Conservation (phyloP, 345 rosid species). For the Reutealis trisperma region DNA sequence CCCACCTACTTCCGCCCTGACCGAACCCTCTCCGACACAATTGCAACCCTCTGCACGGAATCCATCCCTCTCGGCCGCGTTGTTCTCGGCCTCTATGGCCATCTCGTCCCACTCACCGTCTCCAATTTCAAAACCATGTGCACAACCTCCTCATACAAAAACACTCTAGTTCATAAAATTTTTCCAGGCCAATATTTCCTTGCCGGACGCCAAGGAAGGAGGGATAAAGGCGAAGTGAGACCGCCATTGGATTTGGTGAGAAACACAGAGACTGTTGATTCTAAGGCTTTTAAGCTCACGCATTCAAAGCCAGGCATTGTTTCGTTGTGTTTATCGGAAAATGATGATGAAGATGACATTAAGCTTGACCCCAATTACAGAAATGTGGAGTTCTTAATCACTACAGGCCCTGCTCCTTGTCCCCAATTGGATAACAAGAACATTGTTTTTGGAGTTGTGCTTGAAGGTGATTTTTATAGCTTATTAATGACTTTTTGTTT, state of each 20-base stretch:
- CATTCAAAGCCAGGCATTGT: slow-evolving; percentile 70
- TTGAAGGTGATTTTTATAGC: slow-evolving; percentile 53
- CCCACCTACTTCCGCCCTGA: slow-evolving; percentile 70
- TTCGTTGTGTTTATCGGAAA: slow-evolving; percentile 78
- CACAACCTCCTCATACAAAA: slow-evolving; percentile 60
- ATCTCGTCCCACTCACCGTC: slow-evolving; percentile 70
- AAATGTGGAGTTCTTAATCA: slow-evolving; percentile 87
- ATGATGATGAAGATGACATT: slow-evolving; percentile 76
- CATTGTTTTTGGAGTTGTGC: slow-evolving; percentile 90
- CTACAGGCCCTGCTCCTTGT: slow-evolving; percentile 88
- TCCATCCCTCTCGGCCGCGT: slow-evolving; percentile 72
- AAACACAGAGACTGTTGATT: slow-evolving; percentile 67
- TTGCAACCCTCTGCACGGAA: slow-evolving; percentile 55
- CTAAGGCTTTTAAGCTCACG: slow-evolving; percentile 59
- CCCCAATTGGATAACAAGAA: slow-evolving; percentile 73
- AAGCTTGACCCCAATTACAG: slow-evolving; percentile 72
- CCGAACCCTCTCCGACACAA: slow-evolving; percentile 43
- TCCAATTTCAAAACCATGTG: slow-evolving; percentile 84
- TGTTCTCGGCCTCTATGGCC: slow-evolving; percentile 78
- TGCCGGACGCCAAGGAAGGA: slow-evolving; percentile 74
- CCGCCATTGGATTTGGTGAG: slow-evolving; percentile 46
- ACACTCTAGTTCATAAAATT: slow-evolving; percentile 78
- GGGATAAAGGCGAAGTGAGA: slow-evolving; percentile 57
- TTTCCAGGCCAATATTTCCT: slow-evolving; percentile 78
- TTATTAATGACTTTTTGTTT: not conserved